Evolutionary conservation across 2,329 filamentous ascomycete species (phyloP), one percentile per base, ranked within the genome.

Genomic region (Cercospora sesami): DNA sequence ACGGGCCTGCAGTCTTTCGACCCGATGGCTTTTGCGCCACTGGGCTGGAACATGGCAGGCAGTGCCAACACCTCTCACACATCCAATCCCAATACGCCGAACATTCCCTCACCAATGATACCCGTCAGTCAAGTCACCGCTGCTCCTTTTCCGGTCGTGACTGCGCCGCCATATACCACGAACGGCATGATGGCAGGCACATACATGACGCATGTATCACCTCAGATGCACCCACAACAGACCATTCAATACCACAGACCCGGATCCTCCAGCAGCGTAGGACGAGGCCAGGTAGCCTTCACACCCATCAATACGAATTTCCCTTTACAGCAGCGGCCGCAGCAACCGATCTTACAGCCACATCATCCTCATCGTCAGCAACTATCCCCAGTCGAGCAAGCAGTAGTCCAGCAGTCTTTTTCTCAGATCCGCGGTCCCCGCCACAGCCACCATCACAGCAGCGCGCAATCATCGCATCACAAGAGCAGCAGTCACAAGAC

Each of bases 1-100:
- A 74, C 78, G 14, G 81, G 81, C 7, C 72, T 83, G 33, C 82
- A 84, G 48, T 71, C 73, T 9, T 71, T 70, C 57, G 67, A 67
- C 7, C 71, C 69, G 10, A 65, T 68, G 5, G 57, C 73, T 12
- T 77, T 77, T 60, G 69, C 72, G 23, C 75, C 75, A n/a, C 68
- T 76, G 4, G 70, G 66, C 28, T 77, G 75, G 75, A 67, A 73
- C 57, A 74, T 75, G 73, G 73, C 73, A 7, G 75, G 74, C 48
- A 71, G 70, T 63, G 67, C 68, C 23, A 69, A 69, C 16, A 53
- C 71, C 21, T 69, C 70, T 8, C 71, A 72, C 21, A 64, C 68
- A 9, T 70, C 72, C 21, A 64, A 69, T 14, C 64, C 71, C 5
- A 68, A 69, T 9, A 72, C 69, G 7, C 72, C 72, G 5, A 70